These are phyloP conservation scores for Clitocybe nebularis DNA, from an alignment of 1,284 basidiomycete species.

Conservation along the genomic window DNA sequence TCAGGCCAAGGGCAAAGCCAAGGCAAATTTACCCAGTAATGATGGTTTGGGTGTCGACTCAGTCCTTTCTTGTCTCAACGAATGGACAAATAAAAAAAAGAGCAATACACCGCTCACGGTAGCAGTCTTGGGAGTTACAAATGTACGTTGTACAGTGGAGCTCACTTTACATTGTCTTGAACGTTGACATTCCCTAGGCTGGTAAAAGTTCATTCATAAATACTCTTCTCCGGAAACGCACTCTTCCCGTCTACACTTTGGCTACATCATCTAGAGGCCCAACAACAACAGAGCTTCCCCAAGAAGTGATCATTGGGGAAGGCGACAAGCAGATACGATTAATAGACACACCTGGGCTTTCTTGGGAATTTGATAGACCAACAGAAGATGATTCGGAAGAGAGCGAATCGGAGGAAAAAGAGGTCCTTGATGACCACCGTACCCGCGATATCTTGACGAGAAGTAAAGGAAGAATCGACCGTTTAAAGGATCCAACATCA, in stretches of 20 bases:
- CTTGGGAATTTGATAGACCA: constrained; percentile 44
- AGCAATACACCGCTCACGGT: constrained; percentile 50
- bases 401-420: no score
- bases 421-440: constrained; percentile 42
- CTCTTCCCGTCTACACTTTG: constrained; percentile 60
- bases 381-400: no score
- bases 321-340: constrained; percentile 50
- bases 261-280: constrained; percentile 53
- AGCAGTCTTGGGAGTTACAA: constrained; percentile 73
- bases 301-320: constrained; percentile 53
- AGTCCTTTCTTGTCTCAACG: constrained; percentile 41
- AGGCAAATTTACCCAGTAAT: constrained; percentile 38
- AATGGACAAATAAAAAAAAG: constrained; percentile 44
- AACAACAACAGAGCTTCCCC: constrained; percentile 67
- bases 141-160: no score
- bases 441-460: constrained; percentile 74
- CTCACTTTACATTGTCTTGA: constrained; percentile 2
- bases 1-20: constrained; percentile 45
- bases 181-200: constrained; percentile 33
- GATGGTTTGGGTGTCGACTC: constrained; percentile 60
- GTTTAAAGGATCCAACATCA: constrained; percentile 80
- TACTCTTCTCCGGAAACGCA: constrained; percentile 56
- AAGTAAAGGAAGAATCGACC: constrained; percentile 84
- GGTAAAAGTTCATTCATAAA: constrained; percentile 86
- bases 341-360: constrained; percentile 85